A percentile compares a stretch with the other conserved stretches of the same genome.
Conservation (phyloP, 768 basidiomycete species). For the Boletus fagicola region DNA sequence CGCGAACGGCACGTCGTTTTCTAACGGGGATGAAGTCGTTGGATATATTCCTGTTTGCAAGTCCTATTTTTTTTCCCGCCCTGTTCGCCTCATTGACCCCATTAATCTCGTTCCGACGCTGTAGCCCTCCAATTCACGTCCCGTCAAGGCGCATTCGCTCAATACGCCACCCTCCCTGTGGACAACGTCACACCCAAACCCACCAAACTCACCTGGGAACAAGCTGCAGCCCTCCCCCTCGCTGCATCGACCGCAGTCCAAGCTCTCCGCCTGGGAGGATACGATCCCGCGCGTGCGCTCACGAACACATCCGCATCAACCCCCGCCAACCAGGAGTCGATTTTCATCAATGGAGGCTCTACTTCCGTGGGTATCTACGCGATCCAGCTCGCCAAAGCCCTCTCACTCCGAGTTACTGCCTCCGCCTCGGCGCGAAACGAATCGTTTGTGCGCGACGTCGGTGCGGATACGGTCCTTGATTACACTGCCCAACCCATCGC, state of each 20-base stretch:
- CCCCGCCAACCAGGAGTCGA: constrained; percentile 38
- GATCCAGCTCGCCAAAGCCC: constrained; percentile 64
- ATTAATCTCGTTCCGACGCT: neutral
- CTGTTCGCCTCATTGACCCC: neutral
- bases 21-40: constrained; percentile 61
- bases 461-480: constrained; percentile 70
- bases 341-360: constrained; percentile 73
- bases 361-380: constrained; percentile 67
- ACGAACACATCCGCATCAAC: constrained; percentile 2
- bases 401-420: too few species aligned
- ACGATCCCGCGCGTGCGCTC: constrained; percentile 40
- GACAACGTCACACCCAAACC: constrained; percentile 40
- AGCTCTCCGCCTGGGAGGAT: constrained; percentile 45
- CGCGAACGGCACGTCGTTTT: constrained; percentile 50
- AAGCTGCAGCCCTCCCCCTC: constrained; percentile 63
- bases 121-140: constrained; percentile 34
- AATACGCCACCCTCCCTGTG: constrained; percentile 57
- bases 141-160: constrained; percentile 54
- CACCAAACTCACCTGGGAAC: constrained; percentile 44
- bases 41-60: constrained; percentile 47
- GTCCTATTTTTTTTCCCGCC: constrained; percentile 2
- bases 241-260: constrained; percentile 59
- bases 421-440: too few species aligned
- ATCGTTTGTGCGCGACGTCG: constrained; percentile 19
- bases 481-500: constrained; percentile 54